Evolutionary conservation across 345 rosid species (phyloP).

Genomic region (Acer negundo): DNA sequence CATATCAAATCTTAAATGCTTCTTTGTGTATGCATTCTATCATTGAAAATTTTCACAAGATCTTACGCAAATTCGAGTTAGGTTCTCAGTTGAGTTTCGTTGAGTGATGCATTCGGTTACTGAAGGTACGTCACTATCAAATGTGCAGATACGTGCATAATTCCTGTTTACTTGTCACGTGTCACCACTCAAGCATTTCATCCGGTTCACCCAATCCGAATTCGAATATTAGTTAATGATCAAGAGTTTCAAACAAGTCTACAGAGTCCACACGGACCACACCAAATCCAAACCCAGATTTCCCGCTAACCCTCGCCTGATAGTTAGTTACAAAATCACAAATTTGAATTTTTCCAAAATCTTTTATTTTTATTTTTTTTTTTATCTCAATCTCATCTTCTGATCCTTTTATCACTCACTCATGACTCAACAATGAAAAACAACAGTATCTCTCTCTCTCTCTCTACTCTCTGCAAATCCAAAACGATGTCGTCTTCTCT

Average conservation of each 20-base stretch:
- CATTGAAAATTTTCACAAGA: too few species aligned
- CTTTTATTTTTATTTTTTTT: neutral
- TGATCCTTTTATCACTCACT: neutral
- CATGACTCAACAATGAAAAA: neutral
- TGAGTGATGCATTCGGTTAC: too few species aligned
- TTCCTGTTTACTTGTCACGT: too few species aligned
- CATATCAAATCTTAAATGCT: too few species aligned
- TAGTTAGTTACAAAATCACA: constrained; percentile 21
- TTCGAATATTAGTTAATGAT: neutral
- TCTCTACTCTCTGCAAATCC: neutral
- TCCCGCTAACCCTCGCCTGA: constrained; percentile 17
- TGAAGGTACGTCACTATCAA: too few species aligned
- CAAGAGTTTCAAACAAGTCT: neutral
- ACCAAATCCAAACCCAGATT: constrained; percentile 19
- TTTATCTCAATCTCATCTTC: constrained; percentile 21
- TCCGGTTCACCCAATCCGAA: too few species aligned
- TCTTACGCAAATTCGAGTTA: too few species aligned
- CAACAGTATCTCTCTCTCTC: neutral
- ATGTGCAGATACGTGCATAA: too few species aligned
- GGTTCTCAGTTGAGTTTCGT: too few species aligned
- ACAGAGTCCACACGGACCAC: too few species aligned
- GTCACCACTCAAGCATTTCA: too few species aligned
- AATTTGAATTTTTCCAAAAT: constrained; percentile 12
- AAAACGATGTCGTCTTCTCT: constrained; percentile 31
- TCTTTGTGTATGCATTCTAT: too few species aligned